Evolutionary conservation across 2,329 filamentous ascomycete species (phyloP), one percentile per base, ranked within the genome.

Genomic region (Calonectria henricotiae): DNA sequence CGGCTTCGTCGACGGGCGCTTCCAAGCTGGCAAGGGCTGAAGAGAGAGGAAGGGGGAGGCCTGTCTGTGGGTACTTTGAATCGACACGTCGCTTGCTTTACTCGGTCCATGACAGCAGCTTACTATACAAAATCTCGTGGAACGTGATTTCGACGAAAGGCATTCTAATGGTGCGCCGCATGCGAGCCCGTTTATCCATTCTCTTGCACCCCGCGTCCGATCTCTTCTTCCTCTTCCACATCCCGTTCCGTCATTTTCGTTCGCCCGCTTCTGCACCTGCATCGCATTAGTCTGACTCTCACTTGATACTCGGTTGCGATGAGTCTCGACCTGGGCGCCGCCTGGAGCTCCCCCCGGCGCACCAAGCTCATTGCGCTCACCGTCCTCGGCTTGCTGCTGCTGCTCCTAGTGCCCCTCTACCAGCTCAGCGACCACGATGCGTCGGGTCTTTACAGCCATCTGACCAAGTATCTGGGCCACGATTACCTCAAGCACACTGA

Each of bases 401-500:
- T 81, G 54, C 73, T 81, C 62, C 71, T 76, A 54, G 69, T 80
- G 62, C 78, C 80, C 69, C 78, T 82, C 76, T 76, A 79, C 67
- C 76, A 78, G 60, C 74, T 81, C 47, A 74, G 76, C 71, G 72
- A 78, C 65, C 74, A 79, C 58, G 67, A 71, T 35, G 65, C 73
- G 12, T 73, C 79, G n/a, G 69, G 78, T 62, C 62, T 82, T 68
- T 80, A 80, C 73, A 72, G 79, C 61, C 76, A 79, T 60, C 62
- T 81, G 41, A 75, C 77, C 54, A 76, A 78, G 39, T 80, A 80
- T 68, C 76, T 80, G 62, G 74, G 74, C 58, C 69, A 79, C 62
- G 76, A 75, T 17, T 75, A 74, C 41, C 77, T 82, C 64, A 82
- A 82, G 73, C 82, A 85, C 74, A 84, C 82, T 68, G 84, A 83